Evolutionary conservation across 163 green algal species (phyloP), one percentile per base, ranked within the genome.

Genomic region (Trebouxia gelatinosa): DNA sequence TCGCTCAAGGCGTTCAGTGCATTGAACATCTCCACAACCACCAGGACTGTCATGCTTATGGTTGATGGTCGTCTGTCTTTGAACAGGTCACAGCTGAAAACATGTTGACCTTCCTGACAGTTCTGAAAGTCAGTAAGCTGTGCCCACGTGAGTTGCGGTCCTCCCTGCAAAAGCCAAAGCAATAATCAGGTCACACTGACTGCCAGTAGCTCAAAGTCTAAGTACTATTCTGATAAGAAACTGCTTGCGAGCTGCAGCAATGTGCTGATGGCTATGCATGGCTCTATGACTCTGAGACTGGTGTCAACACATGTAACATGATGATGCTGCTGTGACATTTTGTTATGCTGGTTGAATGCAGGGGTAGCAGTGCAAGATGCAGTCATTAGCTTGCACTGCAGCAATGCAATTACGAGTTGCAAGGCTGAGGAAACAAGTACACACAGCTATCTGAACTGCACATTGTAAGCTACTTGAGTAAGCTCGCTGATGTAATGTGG

Each of bases 1-100:
- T 91, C 85, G 70, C 78, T 91, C n/a, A 98, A 87, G 54, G 96
- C 96, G 74, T 98, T 98, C 48, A 98, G 85, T 0, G 94, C 93
- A 77, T 98, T 98, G 87, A 98, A 98, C 94, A 98, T 98, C 85
- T 98, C 94, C 59, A 98, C 94, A 34, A 97, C 83, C 46, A 98
- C 94, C 62, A 98, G 89, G 74, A 97, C 91, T 3, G 67, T 92
- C 92, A 98, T 97, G 43, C 89, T 83, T 32, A 98, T 88, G 29
- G 94, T 98, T 38, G 80, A 90, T 0, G 94, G 90, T 48, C 84
- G 75, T 1, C 66, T 80, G 80, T 85, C 84, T 26, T 80, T 64
- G 77, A 98, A 95, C 4, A 92, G 39, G 26, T 79, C 58, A 78
- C 92, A 96, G 61, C 81, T 74, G 74, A 85, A 84, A 2, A 32